Base-by-base conservation (phyloP, 2,329 filamentous ascomycete species). In the Phaeosphaeriaceae sp. region DNA sequence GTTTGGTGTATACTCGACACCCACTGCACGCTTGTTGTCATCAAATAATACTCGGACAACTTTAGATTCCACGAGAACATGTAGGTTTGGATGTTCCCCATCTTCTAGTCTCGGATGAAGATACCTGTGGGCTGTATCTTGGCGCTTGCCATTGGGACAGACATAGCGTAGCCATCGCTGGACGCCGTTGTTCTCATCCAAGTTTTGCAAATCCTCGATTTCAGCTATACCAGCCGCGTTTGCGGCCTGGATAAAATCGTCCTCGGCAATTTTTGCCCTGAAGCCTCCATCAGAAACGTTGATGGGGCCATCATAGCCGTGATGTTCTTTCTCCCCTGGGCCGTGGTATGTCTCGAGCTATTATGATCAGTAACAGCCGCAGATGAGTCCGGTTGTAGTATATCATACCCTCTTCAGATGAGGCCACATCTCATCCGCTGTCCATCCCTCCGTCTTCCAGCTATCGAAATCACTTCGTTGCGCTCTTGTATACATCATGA, bases 1-100 rank as follows among this genome's bases (percentile, higher is more conserved):
- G 54, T 78, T 82, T 21, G 80, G 78, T 16, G 79, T 76, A 54
- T 81, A 85, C 58, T 87, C 82, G 2, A 89, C 79, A 0, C 85
- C 86, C 0, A 78, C 73, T 3, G 86, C 86, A 32, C 74, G 83
- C 20, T 75, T 77, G 2, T 76, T 73, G 3, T 81, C 74, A 37
- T 82, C 75, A 41, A 86, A 82, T 4, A 86, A 48, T 0, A 87
- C 77, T 2, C 78, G 78, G 1, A 79, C 71, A 1, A 88, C 83
- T 47, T 81, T 81, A 2, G 80, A 78, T 57, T 86, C 77, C 0
- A 80, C 74, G 0, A 88, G 73, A 4, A 88, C 74, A 48, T 87
- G 81, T 2, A 88, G 77, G 47, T 86, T 86, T 0, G 81, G 77
- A 38, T 83, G 76, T 2, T 79, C 69, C 1, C 77, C 77, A 46